Conservation (phyloP, 2,329 filamentous ascomycete genomes). For the Exserohilum rostratum region DNA sequence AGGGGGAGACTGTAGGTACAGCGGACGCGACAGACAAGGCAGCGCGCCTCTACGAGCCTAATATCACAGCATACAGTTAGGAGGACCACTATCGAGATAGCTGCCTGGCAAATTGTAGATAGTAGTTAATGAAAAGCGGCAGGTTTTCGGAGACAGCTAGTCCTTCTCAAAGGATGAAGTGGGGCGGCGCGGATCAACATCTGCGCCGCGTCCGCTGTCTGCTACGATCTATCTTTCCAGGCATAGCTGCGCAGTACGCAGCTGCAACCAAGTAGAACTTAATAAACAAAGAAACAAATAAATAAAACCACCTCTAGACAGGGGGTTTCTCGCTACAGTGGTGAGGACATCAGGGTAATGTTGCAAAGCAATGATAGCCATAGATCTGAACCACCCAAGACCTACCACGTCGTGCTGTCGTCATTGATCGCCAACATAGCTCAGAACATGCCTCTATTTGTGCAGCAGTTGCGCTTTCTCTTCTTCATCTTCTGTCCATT, state of each 20-base stretch:
- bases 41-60: slow-evolving; percentile 22
- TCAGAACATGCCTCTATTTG: not conserved
- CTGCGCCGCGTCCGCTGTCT: slow-evolving; percentile 15
- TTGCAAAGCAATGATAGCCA: too few relatives aligned
- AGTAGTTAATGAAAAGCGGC: not conserved
- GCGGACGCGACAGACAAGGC: slow-evolving; percentile 16
- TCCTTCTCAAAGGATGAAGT: not conserved
- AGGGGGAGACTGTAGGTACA: slow-evolving; percentile 21
- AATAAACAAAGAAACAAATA: slow-evolving; percentile 7
- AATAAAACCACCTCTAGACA: too few relatives aligned
- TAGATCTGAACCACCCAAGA: too few relatives aligned
- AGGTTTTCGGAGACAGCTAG: slow-evolving; percentile 1
- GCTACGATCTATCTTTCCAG: slow-evolving; percentile 7
- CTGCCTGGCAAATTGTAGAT: not conserved
- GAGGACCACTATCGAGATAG: not conserved
- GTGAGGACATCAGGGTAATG: too few relatives aligned
- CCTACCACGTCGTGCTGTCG: not conserved
- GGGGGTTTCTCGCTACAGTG: too few relatives aligned
- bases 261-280: slow-evolving; percentile 11
- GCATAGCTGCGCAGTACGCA: slow-evolving; percentile 15
- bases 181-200: slow-evolving; percentile 16
- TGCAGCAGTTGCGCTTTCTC: not conserved
- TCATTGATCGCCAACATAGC: not conserved
- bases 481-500: not conserved
- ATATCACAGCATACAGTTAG: slow-evolving; percentile 3